Conservation (phyloP, 139 green algal genomes). For the Micractinium sp. region DNA sequence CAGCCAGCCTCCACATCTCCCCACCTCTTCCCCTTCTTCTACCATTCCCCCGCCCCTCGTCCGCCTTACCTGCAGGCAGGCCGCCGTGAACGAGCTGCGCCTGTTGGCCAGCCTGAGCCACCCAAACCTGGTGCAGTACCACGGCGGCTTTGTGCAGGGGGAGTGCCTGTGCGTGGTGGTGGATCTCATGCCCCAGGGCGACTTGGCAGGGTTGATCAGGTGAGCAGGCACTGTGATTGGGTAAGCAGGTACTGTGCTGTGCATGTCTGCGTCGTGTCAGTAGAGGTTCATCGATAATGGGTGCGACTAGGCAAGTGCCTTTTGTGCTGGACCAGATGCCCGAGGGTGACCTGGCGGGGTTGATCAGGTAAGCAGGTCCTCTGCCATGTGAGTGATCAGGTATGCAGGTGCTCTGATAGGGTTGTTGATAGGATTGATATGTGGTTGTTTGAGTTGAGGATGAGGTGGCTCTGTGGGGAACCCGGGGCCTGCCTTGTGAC, state of each 20-base stretch:
- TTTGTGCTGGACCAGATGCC: neutral
- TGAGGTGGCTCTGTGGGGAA: too few species aligned
- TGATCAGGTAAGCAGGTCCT: neutral
- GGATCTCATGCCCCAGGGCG: neutral
- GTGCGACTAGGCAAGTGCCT: too few species aligned
- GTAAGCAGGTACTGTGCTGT: too few species aligned
- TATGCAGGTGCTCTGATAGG: too few species aligned
- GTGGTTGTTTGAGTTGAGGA: too few species aligned
- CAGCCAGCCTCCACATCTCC: neutral
- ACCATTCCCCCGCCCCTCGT: too few species aligned
- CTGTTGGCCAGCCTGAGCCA: conserved; percentile 21
- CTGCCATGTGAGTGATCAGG: too few species aligned
- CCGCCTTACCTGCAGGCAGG: neutral
- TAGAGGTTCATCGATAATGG: too few species aligned
- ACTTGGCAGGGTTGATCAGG: neutral
- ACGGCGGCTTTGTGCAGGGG: neutral
- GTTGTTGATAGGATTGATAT: too few species aligned
- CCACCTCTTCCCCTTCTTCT: neutral
- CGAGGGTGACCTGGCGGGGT: neutral
- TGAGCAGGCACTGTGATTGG: neutral
- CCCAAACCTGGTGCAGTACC: conserved; percentile 19
- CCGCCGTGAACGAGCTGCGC: conserved; percentile 3
- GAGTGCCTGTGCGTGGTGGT: neutral
- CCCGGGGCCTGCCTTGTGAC: too few species aligned
- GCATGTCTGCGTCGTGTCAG: too few species aligned